A percentile compares a stretch with the other conserved stretches of the same genome.
Evolutionary conservation across 352 stramenopile species (phyloP).

Genomic region (Globisporangium nodosum): DNA sequence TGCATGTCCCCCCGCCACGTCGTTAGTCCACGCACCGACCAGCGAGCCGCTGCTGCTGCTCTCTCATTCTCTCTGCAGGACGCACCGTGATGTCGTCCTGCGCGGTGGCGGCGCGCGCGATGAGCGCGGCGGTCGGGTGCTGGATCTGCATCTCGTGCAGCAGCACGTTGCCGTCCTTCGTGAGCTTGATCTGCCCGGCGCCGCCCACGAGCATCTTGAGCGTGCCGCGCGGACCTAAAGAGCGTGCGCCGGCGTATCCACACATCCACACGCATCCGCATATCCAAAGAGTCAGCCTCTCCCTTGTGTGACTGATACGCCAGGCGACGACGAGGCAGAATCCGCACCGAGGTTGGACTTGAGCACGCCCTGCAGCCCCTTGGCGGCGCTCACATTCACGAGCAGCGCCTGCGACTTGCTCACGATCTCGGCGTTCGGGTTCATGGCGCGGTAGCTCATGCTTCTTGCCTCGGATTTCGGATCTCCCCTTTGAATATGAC

Average conservation of each 20-base stretch:
- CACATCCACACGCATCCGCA: background rate
- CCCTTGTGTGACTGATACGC: background rate
- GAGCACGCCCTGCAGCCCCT: conserved; percentile 95
- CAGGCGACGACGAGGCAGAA: too few relatives aligned
- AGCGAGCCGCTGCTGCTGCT: too few relatives aligned
- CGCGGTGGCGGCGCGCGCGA: conserved; percentile 97
- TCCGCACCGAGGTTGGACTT: conserved; percentile 88
- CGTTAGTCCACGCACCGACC: too few relatives aligned
- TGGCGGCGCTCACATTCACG: conserved; percentile 97
- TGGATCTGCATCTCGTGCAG: conserved; percentile 99
- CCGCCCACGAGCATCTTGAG: conserved; percentile 99
- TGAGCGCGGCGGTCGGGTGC: conserved; percentile 98
- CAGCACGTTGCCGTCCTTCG: conserved; percentile 99
- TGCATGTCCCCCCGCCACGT: conserved; percentile 7
- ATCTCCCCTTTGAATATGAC: conserved; percentile 1
- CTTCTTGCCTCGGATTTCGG: conserved; percentile 3
- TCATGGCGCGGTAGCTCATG: conserved; percentile 85
- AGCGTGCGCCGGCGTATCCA: background rate
- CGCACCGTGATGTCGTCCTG: conserved; percentile 91
- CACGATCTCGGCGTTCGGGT: conserved; percentile 97
- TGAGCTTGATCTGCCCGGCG: conserved; percentile 99
- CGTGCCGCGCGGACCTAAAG: conserved; percentile 92
- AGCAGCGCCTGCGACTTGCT: conserved; percentile 92
- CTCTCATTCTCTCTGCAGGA: background rate
- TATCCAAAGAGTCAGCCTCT: background rate